Evolutionary conservation across 148 eudicot genomes (phyloP), one percentile per base, ranked within the genome.

Genomic region (Chenopodium suecicum): DNA sequence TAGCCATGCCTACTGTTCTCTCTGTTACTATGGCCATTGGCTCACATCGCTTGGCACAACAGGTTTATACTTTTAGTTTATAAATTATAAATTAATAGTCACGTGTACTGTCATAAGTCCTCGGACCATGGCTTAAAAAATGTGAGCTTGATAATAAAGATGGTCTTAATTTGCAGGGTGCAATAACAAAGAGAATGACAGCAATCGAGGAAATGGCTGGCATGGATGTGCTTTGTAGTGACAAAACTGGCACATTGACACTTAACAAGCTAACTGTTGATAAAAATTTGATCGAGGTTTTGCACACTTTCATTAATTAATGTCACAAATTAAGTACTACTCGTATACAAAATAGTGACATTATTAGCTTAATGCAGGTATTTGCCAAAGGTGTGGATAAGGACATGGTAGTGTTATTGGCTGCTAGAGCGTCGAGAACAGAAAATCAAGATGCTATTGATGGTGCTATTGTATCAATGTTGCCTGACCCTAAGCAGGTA

Each of bases 1-100:
- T 93, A 19, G 97, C 97, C 0, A 93, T 93, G 97, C 97, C 97
- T n/a, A 93, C 97, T 37, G 97, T 93, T 32, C 88, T 93, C 14
- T 93, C 97, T 14, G 97, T 93, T 48, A 91, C 95, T 48, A 90
- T 91, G 92, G 97, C 97, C 34, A 93, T 91, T 52, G 95, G 97
- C 54, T 88, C 97, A n/a, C 95, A 93, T 82, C 88, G 93, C 20
- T 84, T 93, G 77, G 78, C 97, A 67, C 92, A 89, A 54, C 95
- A 92, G 93, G 93, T 86, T 78, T 14, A 10, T 50, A 5, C 0
- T 41, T 41, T 41, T 41, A 25, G 25, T 25, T 25, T 25, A 25
- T 25, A 25, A 25, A 25, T 25, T 25, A 25, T 25, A 25, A 50
- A 50, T 6, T 48, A 50, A 50, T 50, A 50, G 54, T 50, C 54